These are phyloP conservation scores for Platanthera guangdongensis DNA, from an alignment of 106 monocot species.

Conservation along the genomic window DNA sequence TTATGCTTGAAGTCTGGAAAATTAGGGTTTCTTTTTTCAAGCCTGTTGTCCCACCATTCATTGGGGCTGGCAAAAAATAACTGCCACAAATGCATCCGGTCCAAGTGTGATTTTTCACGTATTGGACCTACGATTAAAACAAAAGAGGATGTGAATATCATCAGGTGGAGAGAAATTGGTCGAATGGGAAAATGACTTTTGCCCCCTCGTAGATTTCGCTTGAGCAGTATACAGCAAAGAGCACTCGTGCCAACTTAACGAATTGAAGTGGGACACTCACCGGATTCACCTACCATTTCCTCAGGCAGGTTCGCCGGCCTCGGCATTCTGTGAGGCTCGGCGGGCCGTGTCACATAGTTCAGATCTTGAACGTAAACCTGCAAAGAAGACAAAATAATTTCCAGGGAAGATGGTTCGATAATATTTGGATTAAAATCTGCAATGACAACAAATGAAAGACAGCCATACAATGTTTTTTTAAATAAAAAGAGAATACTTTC, in stretches of 20 bases:
- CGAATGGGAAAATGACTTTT: background rate
- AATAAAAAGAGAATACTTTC: background rate
- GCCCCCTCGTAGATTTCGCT: background rate
- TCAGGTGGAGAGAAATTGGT: too few relatives aligned
- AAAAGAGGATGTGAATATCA: background rate
- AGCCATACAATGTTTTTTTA: background rate
- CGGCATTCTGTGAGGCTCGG: constrained; percentile 9
- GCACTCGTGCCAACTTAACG: background rate
- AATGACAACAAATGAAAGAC: too few relatives aligned
- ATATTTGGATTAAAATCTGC: too few relatives aligned
- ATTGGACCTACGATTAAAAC: background rate
- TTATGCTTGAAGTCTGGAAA: constrained; percentile 75
- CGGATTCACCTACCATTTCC: background rate
- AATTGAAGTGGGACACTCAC: background rate
- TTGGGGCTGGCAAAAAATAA: constrained; percentile 65
- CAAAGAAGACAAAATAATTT: background rate
- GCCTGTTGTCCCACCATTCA: constrained; percentile 89
- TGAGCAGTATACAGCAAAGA: background rate
- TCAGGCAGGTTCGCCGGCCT: background rate
- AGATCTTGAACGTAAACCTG: constrained; percentile 38
- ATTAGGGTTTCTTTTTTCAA: constrained; percentile 10
- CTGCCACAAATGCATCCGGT: constrained; percentile 59
- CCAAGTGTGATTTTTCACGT: constrained; percentile 19
- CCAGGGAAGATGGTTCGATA: too few relatives aligned
- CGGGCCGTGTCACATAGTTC: constrained; percentile 27